Percentiles rank a stretch among this genome's conserved stretches.
Conservation (phyloP, 2,329 filamentous ascomycete species). For the Colletotrichum somersetense region DNA sequence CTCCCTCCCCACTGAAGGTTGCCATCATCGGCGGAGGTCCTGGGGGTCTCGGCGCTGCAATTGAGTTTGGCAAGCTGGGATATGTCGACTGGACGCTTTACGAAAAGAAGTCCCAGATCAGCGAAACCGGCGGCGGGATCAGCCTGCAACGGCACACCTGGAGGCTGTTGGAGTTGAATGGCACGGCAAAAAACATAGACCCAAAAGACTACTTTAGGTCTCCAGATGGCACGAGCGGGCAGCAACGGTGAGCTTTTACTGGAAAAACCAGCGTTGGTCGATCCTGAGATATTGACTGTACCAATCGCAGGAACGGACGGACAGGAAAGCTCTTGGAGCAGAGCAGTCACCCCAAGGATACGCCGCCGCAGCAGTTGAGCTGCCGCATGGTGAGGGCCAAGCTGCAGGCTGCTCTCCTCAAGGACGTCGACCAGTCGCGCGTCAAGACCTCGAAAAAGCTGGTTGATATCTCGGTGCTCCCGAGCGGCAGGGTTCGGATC, state of each 20-base stretch:
- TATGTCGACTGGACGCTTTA: slow-evolving; percentile 52
- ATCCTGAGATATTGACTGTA: neutral
- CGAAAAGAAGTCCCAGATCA: slow-evolving; percentile 53
- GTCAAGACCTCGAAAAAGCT: slow-evolving; percentile 62
- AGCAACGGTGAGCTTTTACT: slow-evolving; percentile 44
- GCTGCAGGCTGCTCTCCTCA: slow-evolving; percentile 63
- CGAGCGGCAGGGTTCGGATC: slow-evolving; percentile 53
- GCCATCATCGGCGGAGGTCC: slow-evolving; percentile 48
- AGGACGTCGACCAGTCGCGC: slow-evolving; percentile 56
- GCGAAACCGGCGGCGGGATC: slow-evolving; percentile 55
- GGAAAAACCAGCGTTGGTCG: no score
- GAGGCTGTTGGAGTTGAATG: slow-evolving; percentile 51
- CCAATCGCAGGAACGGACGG: slow-evolving; percentile 47
- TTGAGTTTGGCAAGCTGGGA: slow-evolving; percentile 47
- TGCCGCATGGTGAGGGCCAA: slow-evolving; percentile 51
- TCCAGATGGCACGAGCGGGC: slow-evolving; percentile 44
- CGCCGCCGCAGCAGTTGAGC: slow-evolving; percentile 46
- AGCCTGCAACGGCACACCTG: slow-evolving; percentile 53
- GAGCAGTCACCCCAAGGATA: slow-evolving; percentile 43
- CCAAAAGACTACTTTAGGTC: slow-evolving; percentile 49
- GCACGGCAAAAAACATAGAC: slow-evolving; percentile 49
- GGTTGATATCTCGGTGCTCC: slow-evolving; percentile 52
- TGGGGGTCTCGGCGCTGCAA: slow-evolving; percentile 49
- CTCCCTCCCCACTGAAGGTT: slow-evolving; percentile 14
- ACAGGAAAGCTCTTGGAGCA: slow-evolving; percentile 48